Base-by-base conservation (phyloP, 139 green algal species). In the Mesotaenium endlicherianum region DNA sequence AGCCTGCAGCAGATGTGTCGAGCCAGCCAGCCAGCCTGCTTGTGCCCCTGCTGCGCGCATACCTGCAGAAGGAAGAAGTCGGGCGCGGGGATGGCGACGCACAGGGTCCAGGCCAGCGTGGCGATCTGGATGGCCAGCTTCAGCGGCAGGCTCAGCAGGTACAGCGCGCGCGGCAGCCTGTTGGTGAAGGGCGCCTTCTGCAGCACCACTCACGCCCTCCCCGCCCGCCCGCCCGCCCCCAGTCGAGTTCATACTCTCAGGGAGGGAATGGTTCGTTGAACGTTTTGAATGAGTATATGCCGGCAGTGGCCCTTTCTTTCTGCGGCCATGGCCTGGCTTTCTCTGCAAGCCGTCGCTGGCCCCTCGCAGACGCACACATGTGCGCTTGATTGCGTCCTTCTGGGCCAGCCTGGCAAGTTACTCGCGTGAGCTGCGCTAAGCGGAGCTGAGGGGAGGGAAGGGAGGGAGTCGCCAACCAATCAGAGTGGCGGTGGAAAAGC, bases 51-150 rank as follows among this genome's bases (percentile, higher is more conserved):
- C n/a, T n/a, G n/a, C n/a, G 26, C 17, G 34, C 75, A 79, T 41
- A 89, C 82, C 83, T 89, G 83, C 6, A 91, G 3, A 39, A 90
- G 40, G 86, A 88, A 75, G 41, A 87, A 55, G 39, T 91, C 88
- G n/a, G 84, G 44, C 49, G 64, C 38, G 58, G 83, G 30, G 2
- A 87, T 88, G 16, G 76, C 30, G 8, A 88, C 43, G 36, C 77
- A 87, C 11, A 88, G 57, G 14, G 70, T n/a, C 76, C 77, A 88
- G 31, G 87, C 41, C 17, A 88, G 45, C 40, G 31, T 36, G 14
- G 31, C 30, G 11, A 88, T 11, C 34, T 88, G 83, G 38, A 67
- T 34, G 17, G 36, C 3, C 34, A 88, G 40, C 77, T 88, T 88
- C 41, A 88, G 16, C 2, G 83, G 83, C 57, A 87, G 42, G 16